Evolutionary conservation across 352 stramenopile genomes (phyloP), one percentile per base, ranked within the genome.

Genomic region (Globisporangium spinosum): DNA sequence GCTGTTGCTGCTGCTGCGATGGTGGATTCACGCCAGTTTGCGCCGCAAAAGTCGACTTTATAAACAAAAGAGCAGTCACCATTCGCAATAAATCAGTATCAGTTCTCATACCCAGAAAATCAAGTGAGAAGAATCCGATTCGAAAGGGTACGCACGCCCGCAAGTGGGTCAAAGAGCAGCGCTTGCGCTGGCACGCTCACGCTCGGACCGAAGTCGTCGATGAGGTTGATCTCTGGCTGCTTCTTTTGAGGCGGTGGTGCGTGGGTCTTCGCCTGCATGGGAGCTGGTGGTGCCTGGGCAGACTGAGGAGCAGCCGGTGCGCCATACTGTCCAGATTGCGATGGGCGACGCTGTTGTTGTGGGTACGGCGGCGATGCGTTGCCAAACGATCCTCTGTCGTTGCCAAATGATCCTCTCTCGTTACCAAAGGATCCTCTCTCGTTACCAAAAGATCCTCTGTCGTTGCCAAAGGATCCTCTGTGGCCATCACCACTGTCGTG

Each of bases 81-180:
- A 32, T 32, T 32, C 29, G 29, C 29, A 32, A 32, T 23, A 22
- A 45, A 45, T 45, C 15, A 20, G 17, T 23, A 4, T 51, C 43
- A 51, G 43, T 22, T 51, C 43, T 51, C 6, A 22, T 9, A 51
- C 2, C 6, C 2, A 51, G 17, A 49, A 49, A n/a, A 22, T 51
- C 51, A 38, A 60, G 12, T 63, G 15, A 54, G 7, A 23, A 35
- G 2, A 58, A 3, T 7, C 43, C 8, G 25, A 29, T 27, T 23
- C 17, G 13, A 55, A 32, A 23, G 61, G 43, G 2, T 10, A 82
- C 80, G 67, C 71, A 93, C 85, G 58, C 70, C 79, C 22, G 73
- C 82, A 6, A 94, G 67, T 10, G 84, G 87, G 69, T 94, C 87
- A 60, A 94, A 94, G 9, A 91, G 75, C 67, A 94, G 64, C 34